Evolutionary conservation across 2,329 filamentous ascomycete genomes (phyloP).

Genomic region (Fonsecaea multimorphosa): DNA sequence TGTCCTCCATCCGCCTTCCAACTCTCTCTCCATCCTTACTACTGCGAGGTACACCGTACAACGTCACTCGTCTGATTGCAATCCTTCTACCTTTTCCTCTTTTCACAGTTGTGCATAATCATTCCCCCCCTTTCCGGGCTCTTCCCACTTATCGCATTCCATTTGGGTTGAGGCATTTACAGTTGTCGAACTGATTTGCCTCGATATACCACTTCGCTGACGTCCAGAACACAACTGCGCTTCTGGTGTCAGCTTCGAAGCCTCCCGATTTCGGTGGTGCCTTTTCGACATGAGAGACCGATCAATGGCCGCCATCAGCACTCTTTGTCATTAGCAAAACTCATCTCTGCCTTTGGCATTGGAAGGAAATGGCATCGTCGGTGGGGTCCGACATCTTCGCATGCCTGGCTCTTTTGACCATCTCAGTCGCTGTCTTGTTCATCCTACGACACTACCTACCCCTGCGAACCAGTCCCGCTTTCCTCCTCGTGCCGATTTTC

Average conservation of each 20-base stretch:
- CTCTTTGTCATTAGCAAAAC: conserved; percentile 5
- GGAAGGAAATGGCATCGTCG: conserved; percentile 53
- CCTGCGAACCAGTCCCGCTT: conserved; percentile 85
- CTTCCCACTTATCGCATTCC: background rate
- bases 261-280: background rate
- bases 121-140: conserved; percentile 3
- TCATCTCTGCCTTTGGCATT: background rate
- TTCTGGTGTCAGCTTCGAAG: background rate
- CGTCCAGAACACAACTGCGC: background rate
- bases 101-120: conserved; percentile 15
- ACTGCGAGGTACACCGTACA: conserved; percentile 1
- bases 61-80: conserved; percentile 7
- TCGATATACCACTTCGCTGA: background rate
- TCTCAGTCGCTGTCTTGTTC: conserved; percentile 78
- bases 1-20: conserved; percentile 2
- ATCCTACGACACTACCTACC: conserved; percentile 90
- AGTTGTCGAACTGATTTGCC: background rate
- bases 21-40: background rate
- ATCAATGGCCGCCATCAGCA: conserved; percentile 1
- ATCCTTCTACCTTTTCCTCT: background rate
- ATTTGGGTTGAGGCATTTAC: conserved; percentile 7
- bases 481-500: conserved; percentile 90
- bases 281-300: background rate
- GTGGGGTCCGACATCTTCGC: conserved; percentile 83
- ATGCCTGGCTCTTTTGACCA: conserved; percentile 71